phyloP scores from a whole-genome alignment of 345 rosid species.

The Moricandia arvensis region DNA sequence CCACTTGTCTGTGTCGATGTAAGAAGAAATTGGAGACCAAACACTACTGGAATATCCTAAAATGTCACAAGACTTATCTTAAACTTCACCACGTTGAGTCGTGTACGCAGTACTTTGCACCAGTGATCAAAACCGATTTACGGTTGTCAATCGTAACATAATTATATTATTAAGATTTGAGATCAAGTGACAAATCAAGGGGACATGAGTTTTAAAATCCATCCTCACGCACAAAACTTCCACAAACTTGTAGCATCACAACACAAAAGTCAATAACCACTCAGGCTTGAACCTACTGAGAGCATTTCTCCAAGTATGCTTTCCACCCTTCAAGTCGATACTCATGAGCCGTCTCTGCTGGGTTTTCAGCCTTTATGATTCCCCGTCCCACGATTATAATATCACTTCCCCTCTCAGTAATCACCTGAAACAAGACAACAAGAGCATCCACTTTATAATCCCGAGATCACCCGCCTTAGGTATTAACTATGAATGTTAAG shows the following conservation, averaged over 20 bases:
- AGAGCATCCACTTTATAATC: not conserved
- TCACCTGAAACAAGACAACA: conserved; percentile 48
- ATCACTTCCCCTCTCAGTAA: conserved; percentile 85
- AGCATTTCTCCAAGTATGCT: conserved; percentile 77
- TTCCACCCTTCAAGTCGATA: conserved; percentile 97
- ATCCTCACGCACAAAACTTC: conserved; percentile 18
- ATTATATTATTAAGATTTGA: too few relatives aligned
- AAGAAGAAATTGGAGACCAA: too few relatives aligned
- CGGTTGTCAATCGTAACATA: too few relatives aligned
- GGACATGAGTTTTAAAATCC: conserved; percentile 16
- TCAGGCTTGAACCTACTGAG: conserved; percentile 16
- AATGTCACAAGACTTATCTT: too few relatives aligned
- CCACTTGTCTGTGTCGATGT: too few relatives aligned
- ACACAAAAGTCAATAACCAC: conserved; percentile 22
- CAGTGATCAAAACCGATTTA: too few relatives aligned
- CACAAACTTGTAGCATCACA: conserved; percentile 8
- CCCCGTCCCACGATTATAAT: conserved; percentile 95
- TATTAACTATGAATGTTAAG: not conserved
- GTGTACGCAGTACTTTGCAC: too few relatives aligned
- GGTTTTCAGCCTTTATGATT: conserved; percentile 79
- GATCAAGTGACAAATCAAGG: conserved; percentile 11
- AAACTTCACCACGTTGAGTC: too few relatives aligned
- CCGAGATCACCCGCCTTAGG: not conserved
- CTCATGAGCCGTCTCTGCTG: conserved; percentile 72
- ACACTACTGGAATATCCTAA: too few relatives aligned